phyloP scores from a whole-genome alignment of 78 protist species.

The Polysphondylium violaceum region DNA sequence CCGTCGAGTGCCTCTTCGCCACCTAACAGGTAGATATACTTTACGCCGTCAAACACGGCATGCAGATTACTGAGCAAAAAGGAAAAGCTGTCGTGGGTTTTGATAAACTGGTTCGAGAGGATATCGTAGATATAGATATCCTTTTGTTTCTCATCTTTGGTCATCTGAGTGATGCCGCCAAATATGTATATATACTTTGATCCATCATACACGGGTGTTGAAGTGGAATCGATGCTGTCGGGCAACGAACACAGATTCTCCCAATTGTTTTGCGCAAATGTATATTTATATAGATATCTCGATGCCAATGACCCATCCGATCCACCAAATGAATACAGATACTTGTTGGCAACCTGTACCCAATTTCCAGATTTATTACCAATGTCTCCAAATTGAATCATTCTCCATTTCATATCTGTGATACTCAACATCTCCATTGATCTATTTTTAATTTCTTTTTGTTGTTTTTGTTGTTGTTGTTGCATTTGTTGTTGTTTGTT shows the following conservation, averaged over 20 bases:
- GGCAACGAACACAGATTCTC: slow-evolving; percentile 7
- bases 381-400: slow-evolving; percentile 2
- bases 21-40: slow-evolving; percentile 6
- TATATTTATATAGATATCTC: slow-evolving; percentile 17
- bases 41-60: slow-evolving; percentile 3
- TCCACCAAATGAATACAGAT: slow-evolving; percentile 9
- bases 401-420: slow-evolving; percentile 30
- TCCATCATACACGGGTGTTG: slow-evolving; percentile 34
- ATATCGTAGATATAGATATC: slow-evolving; percentile 5
- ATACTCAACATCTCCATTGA: slow-evolving; percentile 19
- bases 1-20: not conserved
- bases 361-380: slow-evolving; percentile 10
- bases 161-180: slow-evolving; percentile 10
- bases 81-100: not conserved
- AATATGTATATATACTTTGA: slow-evolving; percentile 7
- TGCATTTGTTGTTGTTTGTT: not conserved
- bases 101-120: not conserved
- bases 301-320: not conserved
- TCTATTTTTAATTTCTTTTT: not conserved
- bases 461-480: not conserved
- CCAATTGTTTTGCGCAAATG: slow-evolving; percentile 17
- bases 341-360: slow-evolving; percentile 28
- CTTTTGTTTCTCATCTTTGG: not conserved
- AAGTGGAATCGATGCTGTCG: not conserved
- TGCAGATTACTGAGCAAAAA: not conserved